Evolutionary conservation across 1,284 basidiomycete species (phyloP), one percentile per base, ranked within the genome.

Genomic region (Leccinum huronense): DNA sequence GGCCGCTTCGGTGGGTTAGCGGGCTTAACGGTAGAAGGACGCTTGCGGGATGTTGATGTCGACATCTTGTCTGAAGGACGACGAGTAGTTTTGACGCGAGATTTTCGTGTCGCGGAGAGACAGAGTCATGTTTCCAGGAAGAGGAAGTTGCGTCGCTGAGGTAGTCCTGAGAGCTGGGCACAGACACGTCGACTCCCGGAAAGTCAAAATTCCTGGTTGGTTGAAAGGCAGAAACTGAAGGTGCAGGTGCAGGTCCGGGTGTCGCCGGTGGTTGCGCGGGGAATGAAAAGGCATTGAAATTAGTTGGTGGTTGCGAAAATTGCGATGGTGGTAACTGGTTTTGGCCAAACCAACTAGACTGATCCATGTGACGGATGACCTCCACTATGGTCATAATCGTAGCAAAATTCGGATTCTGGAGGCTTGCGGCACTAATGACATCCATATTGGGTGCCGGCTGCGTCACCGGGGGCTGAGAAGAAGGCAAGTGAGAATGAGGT

Each of bases 321-420:
- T 74, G 74, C 53, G 69, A 64, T 42, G 31, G 14, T 11, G 71
- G 59, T 3, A 63, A 27, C 62, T 69, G 68, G 64, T 61, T 73
- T 55, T 66, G 72, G 59, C 66, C 56, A 53, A 69, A 57, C 67
- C 70, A 65, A 14, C 59, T 63, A 59, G 71, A 63, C 7, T 74
- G 73, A 59, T 70, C 70, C 67, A 72, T 73, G 42, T 71, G 74
- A 62, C 76, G 71, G 57, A 75, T 63, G 38, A 77, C 74, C 59
- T 75, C 73, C 72, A 77, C 67, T 56, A 75, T 73, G 8, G 73
- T 76, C 76, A 75, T 75, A 6, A 77, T 58, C 10, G 73, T 64
- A 23, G 72, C 72, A 58, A 74, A 61, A 63, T 72, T 72, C 19
- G 64, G 64, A 23, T 48, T 27, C 31, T 72, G 72, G 51, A 66